Base-by-base conservation (phyloP, 805 yeast species). In the Suhomyces faveliae region DNA sequence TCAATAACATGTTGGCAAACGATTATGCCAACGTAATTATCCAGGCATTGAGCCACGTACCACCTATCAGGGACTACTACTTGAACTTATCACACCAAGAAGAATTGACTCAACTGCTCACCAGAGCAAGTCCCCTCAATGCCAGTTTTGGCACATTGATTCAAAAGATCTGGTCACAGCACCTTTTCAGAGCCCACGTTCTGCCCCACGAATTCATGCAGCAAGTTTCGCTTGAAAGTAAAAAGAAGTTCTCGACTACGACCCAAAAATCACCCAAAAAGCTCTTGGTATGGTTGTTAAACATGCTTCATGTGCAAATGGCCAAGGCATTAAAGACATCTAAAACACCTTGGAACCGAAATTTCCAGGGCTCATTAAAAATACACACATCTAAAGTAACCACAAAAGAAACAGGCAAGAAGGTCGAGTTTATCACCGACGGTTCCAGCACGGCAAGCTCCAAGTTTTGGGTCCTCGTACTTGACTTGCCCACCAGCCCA, bases 121-220 rank as follows among this genome's bases (percentile, higher is more conserved):
- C 23, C 5, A 48, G 54, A 13, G 52, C 53, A 37, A 55, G 60
- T 24, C 51, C 45, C 24, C 59, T 84, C n/a, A 66, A 70, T 9
- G 61, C 62, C 35, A 64, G 76, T 49, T 61, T 85, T 30, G 71
- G 81, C 0, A 51, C 71, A 4, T 59, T 85, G 17, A 55, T 78
- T 0, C 73, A 84, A 49, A 85, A 82, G 53, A 42, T 85, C 8
- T 88, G 92, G 91, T 85, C 84, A 4, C 66, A 76, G 0, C 66
- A 67, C 35, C 68, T 87, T 19, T 82, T 81, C 61, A 80, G 77
- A 53, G 62, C 74, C 3, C 89, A 85, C 56, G 71, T 86, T 2
- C 82, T 92, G 0, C 84, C 89, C 1, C 85, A 81, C 58, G 89
- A 84, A 43, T 64, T 88, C 6, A 59, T 84, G 40, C 81, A 81